phyloP scores from a whole-genome alignment of 768 basidiomycete genomes.

The Boletus rubroflammeus region DNA sequence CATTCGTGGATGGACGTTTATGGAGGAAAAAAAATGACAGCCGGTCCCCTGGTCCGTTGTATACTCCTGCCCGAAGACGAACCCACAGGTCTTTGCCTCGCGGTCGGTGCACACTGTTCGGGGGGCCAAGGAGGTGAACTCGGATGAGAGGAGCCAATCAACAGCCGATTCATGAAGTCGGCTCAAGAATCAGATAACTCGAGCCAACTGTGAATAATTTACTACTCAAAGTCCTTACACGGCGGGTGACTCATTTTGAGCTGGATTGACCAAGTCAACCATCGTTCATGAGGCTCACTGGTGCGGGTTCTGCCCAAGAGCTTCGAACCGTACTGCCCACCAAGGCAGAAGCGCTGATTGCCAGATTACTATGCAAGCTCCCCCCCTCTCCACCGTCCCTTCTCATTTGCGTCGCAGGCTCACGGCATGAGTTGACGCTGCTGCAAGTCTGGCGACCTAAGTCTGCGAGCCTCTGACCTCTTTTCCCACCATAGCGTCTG shows the following conservation, averaged over 20 bases:
- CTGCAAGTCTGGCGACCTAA: not conserved
- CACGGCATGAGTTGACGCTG: not conserved
- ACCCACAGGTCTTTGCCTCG: not conserved
- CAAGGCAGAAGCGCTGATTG: not conserved
- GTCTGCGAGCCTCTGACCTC: not conserved
- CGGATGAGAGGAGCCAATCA: no score
- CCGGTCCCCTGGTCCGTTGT: not conserved
- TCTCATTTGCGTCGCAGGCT: not conserved
- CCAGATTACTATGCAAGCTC: no score
- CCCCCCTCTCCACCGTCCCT: not conserved
- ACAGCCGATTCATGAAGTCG: not conserved
- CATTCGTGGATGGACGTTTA: conserved; percentile 1
- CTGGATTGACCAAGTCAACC: not conserved
- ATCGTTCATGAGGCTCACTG: not conserved
- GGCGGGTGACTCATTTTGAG: not conserved
- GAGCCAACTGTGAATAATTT: not conserved
- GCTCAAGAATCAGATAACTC: no score
- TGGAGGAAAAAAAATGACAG: not conserved
- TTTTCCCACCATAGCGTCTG: not conserved
- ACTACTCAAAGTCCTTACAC: no score
- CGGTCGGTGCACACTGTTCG: not conserved
- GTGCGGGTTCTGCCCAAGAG: not conserved
- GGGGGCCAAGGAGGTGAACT: not conserved
- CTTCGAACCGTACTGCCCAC: no score
- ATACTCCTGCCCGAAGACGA: not conserved